These are phyloP conservation scores for Pisolithus sp. DNA, from an alignment of 768 basidiomycete genomes.

Conservation along the genomic window DNA sequence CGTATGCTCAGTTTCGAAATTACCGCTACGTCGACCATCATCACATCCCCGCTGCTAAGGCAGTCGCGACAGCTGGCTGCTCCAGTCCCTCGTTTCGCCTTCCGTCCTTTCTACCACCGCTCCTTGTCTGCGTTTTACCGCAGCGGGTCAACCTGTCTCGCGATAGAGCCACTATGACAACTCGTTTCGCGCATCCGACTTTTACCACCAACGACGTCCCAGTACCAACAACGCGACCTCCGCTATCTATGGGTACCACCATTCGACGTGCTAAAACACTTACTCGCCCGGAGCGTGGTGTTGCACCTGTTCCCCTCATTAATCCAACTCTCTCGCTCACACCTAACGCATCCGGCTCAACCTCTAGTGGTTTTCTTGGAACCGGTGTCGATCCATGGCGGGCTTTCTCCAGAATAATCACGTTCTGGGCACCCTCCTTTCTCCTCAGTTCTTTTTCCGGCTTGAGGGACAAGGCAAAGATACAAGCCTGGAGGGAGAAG, in stretches of 20 bases:
- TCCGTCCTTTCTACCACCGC: no score
- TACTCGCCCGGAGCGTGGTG: conserved; percentile 90
- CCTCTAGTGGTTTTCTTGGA: conserved; percentile 26
- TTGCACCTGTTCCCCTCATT: conserved; percentile 91
- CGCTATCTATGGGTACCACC: conserved; percentile 46
- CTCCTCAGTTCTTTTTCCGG: conserved; percentile 70
- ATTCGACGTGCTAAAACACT: conserved; percentile 91
- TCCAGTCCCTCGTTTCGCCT: no score
- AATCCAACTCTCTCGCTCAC: conserved; percentile 58
- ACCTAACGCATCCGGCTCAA: conserved; percentile 31
- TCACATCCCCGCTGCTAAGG: no score
- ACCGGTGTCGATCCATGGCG: conserved; percentile 60
- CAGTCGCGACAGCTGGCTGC: no score
- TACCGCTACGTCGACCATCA: no score
- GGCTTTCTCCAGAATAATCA: conserved; percentile 69
- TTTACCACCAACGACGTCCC: conserved; percentile 50
- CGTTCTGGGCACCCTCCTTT: conserved; percentile 87
- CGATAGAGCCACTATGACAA: conserved; percentile 12
- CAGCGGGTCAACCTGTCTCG: no score
- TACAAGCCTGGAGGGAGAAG: conserved; percentile 98
- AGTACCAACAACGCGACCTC: conserved; percentile 55
- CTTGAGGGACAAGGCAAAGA: conserved; percentile 66
- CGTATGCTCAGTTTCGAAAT: no score
- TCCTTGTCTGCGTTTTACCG: no score
- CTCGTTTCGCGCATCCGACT: conserved; percentile 13